Percentiles rank a stretch among this genome's conserved stretches.
These are phyloP conservation scores for Globisporangium orthogonon DNA, from an alignment of 352 stramenopile genomes.

Conservation along the genomic window DNA sequence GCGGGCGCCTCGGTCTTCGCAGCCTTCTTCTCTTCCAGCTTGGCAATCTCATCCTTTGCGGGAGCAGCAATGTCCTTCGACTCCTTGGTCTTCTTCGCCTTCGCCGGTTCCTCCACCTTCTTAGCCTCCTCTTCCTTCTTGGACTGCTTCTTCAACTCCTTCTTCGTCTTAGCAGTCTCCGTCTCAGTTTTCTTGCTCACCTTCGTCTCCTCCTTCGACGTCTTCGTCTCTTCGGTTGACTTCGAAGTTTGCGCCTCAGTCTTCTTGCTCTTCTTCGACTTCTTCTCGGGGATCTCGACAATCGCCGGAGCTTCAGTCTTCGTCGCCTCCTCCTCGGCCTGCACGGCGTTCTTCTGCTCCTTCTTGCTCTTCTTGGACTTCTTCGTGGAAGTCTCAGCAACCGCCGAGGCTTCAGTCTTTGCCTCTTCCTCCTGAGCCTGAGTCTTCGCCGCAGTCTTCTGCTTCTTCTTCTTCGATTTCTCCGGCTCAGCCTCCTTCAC, in stretches of 20 bases:
- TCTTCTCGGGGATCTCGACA: not conserved
- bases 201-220: constrained; percentile 1
- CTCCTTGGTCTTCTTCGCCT: constrained; percentile 15
- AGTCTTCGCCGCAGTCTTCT: constrained; percentile 16
- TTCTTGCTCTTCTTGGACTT: constrained; percentile 22
- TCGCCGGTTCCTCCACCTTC: constrained; percentile 9
- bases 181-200: constrained; percentile 20
- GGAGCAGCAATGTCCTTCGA: constrained; percentile 2
- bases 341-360: constrained; percentile 21
- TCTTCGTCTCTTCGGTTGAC: not conserved
- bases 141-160: constrained; percentile 2
- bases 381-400: not conserved
- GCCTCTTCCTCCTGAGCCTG: constrained; percentile 2
- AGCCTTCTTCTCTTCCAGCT: constrained; percentile 10
- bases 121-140: constrained; percentile 9
- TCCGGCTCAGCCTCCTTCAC: constrained; percentile 3
- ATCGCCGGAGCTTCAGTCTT: not conserved
- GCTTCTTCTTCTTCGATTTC: constrained; percentile 26
- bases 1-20: constrained; percentile 16
- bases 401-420: not conserved
- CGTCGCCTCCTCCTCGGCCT: not conserved
- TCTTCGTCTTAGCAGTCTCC: not conserved
- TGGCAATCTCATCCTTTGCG: constrained; percentile 2
- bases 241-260: constrained; percentile 13
- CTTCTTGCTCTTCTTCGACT: constrained; percentile 21